phyloP scores from a whole-genome alignment of 805 yeast species.

The Priceomyces medius region DNA sequence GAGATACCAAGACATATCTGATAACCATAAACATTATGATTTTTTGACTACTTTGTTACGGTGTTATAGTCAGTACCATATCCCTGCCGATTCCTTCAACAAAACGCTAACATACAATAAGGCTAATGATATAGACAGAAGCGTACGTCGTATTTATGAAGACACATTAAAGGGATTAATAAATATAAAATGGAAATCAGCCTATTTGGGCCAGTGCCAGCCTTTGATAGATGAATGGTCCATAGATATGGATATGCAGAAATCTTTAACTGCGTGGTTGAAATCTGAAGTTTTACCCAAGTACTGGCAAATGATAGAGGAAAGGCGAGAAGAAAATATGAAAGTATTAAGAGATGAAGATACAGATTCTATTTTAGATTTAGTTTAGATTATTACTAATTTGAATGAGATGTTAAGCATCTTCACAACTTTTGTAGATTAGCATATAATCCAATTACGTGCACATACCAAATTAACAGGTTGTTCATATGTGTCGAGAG shows the following conservation, averaged over 20 bases:
- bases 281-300: constrained; percentile 15
- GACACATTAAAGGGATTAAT: constrained; percentile 26
- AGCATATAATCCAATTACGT: too few species aligned
- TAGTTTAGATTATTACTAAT: constrained; percentile 16
- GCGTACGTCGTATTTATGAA: constrained; percentile 16
- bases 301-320: constrained; percentile 22
- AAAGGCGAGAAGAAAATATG: constrained; percentile 24
- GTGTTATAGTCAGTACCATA: constrained; percentile 13
- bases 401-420: neutral
- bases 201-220: constrained; percentile 25
- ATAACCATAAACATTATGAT: constrained; percentile 20
- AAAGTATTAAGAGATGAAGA: constrained; percentile 21
- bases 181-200: constrained; percentile 25
- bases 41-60: constrained; percentile 17
- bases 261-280: constrained; percentile 22
- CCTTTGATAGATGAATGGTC: constrained; percentile 40
- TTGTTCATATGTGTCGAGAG: neutral
- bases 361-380: constrained; percentile 31
- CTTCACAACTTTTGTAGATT: too few species aligned
- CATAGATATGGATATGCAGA: constrained; percentile 27
- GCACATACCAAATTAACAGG: neutral
- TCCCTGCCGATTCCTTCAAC: constrained; percentile 17
- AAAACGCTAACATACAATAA: constrained; percentile 5
- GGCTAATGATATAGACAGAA: constrained; percentile 11
- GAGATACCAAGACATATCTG: constrained; percentile 13